Conservation (phyloP, 2,329 filamentous ascomycete genomes). For the Bisporella sp. region DNA sequence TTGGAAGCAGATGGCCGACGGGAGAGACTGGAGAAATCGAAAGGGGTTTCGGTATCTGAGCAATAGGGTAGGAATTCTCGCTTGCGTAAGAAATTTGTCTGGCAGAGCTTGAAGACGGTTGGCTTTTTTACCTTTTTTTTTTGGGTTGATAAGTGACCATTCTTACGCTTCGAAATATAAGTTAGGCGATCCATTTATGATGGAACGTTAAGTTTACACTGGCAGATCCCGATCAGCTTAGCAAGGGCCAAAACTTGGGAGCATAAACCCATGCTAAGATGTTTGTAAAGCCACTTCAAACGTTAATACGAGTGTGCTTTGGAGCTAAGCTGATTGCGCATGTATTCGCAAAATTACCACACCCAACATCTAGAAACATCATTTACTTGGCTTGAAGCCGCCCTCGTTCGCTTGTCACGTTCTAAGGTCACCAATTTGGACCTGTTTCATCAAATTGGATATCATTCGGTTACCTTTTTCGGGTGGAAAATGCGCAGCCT, state of each 20-base stretch:
- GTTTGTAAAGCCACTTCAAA: constrained; percentile 2
- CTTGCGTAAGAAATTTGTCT: constrained; percentile 38
- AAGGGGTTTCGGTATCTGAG: constrained; percentile 35
- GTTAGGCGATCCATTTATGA: neutral
- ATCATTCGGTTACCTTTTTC: no score
- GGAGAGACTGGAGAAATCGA: constrained; percentile 24
- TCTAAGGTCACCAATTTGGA: no score
- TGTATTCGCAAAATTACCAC: no score
- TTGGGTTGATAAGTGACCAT: constrained; percentile 30
- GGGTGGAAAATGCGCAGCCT: no score
- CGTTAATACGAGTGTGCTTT: no score
- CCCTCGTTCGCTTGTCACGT: no score
- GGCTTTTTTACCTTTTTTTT: constrained; percentile 30
- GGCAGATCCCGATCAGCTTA: constrained; percentile 10
- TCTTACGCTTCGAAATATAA: neutral
- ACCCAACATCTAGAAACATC: no score
- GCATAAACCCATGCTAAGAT: constrained; percentile 6
- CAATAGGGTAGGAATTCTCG: constrained; percentile 36
- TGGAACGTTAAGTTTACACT: constrained; percentile 9
- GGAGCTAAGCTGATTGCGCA: no score
- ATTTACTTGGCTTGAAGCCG: no score
- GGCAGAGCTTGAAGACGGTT: constrained; percentile 41
- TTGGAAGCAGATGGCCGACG: constrained; percentile 25
- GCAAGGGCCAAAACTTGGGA: constrained; percentile 7
- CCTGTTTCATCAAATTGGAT: no score